Percentiles rank a stretch among this genome's conserved stretches.
Conservation (phyloP, 805 yeast species). For the Starmerella etchellsii region DNA sequence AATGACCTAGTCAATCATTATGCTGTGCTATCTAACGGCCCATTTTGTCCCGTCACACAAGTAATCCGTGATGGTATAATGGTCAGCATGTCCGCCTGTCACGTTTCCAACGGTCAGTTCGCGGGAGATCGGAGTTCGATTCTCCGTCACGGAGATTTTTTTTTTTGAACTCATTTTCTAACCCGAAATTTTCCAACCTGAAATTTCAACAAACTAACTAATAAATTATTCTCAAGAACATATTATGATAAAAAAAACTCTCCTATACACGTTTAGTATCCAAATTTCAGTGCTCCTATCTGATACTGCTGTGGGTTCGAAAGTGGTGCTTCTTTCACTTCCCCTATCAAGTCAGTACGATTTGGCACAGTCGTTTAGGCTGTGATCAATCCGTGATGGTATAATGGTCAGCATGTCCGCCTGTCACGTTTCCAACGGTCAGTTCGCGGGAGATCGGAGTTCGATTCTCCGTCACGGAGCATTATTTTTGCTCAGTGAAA, state of each 20-base stretch:
- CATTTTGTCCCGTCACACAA: too few species aligned
- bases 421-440: constrained; percentile 14
- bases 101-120: constrained; percentile 10
- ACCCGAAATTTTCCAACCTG: too few species aligned
- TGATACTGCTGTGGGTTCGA: too few species aligned
- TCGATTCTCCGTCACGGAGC: constrained; percentile 19
- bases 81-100: constrained; percentile 20
- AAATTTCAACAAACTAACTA: too few species aligned
- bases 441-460: constrained; percentile 20
- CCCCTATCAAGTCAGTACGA: neutral
- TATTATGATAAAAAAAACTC: too few species aligned
- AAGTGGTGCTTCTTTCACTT: too few species aligned
- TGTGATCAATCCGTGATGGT: constrained; percentile 12
- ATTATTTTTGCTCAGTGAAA: constrained; percentile 3
- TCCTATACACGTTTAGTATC: neutral
- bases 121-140: constrained; percentile 21
- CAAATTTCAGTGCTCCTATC: neutral
- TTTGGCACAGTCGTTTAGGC: neutral
- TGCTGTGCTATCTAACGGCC: too few species aligned
- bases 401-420: constrained; percentile 20
- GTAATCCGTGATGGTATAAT: constrained; percentile 17
- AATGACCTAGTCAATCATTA: neutral
- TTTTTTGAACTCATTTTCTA: constrained; percentile 1
- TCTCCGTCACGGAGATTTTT: constrained; percentile 18
- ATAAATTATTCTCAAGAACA: too few species aligned